Conservation (phyloP, 257 asterid genomes). For the Mentha longifolia region DNA sequence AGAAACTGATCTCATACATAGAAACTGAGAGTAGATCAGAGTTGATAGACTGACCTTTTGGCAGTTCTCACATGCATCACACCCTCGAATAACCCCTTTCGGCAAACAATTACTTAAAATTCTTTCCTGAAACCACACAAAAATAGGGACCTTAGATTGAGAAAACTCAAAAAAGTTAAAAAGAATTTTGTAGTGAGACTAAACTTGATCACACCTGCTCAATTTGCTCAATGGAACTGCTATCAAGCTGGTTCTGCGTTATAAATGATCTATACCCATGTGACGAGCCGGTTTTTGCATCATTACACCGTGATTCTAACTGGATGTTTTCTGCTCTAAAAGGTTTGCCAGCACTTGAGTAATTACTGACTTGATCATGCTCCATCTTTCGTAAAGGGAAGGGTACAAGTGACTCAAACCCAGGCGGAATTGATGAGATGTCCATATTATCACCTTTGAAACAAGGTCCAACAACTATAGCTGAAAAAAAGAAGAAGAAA, state of each 20-base stretch:
- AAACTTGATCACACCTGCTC: slow-evolving; percentile 59
- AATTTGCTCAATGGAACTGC: slow-evolving; percentile 62
- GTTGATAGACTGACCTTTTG: slow-evolving; percentile 63
- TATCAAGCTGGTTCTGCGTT: slow-evolving; percentile 53
- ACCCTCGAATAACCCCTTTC: slow-evolving; percentile 83
- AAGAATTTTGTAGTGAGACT: background rate
- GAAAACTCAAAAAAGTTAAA: slow-evolving; percentile 8
- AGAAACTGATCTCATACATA: no score
- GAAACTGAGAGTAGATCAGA: background rate
- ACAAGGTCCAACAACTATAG: slow-evolving; percentile 54
- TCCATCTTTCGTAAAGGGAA: slow-evolving; percentile 58
- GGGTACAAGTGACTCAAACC: slow-evolving; percentile 80
- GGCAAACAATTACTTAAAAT: slow-evolving; percentile 52
- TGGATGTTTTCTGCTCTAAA: slow-evolving; percentile 40
- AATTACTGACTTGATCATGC: slow-evolving; percentile 40
- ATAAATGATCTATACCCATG: slow-evolving; percentile 51
- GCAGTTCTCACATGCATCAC: slow-evolving; percentile 74
- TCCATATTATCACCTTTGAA: slow-evolving; percentile 76
- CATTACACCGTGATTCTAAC: slow-evolving; percentile 50
- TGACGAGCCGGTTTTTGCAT: slow-evolving; percentile 44
- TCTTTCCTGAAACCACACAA: slow-evolving; percentile 44
- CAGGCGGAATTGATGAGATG: slow-evolving; percentile 75
- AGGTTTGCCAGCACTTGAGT: slow-evolving; percentile 42
- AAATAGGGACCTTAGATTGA: slow-evolving; percentile 25
- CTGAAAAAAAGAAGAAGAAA: slow-evolving; percentile 38